Evolutionary conservation across 2,329 filamentous ascomycete genomes (phyloP).

Genomic region (Oidium heveae): DNA sequence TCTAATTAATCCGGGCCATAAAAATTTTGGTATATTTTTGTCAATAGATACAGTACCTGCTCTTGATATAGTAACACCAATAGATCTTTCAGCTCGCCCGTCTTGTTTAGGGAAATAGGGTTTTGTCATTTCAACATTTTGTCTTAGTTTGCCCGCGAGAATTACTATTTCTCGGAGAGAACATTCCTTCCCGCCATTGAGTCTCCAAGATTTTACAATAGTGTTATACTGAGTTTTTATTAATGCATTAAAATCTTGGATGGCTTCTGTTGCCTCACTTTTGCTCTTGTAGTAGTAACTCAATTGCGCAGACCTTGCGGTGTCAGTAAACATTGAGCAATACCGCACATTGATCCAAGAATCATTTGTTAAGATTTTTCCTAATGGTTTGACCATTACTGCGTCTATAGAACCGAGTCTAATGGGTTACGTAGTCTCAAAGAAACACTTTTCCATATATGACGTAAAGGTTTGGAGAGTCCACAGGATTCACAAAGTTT

Average conservation of each 20-base stretch:
- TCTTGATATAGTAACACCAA: not conserved
- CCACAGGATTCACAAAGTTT: not conserved
- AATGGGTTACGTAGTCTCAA: not conserved
- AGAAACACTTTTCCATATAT: not conserved
- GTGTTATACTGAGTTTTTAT: not conserved
- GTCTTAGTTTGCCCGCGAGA: not conserved
- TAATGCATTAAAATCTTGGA: not conserved
- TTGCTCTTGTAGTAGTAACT: not conserved
- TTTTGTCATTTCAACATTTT: not conserved
- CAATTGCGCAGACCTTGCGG: not conserved
- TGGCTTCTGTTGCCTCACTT: not conserved
- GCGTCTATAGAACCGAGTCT: not conserved
- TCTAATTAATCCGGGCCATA: not conserved
- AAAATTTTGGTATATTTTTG: not conserved
- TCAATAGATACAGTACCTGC: not conserved
- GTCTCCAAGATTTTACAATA: conserved; percentile 1
- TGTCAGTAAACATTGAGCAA: not conserved
- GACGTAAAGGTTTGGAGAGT: not conserved
- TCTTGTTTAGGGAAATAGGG: not conserved
- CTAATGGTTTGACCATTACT: not conserved
- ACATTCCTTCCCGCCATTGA: not conserved
- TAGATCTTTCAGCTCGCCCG: not conserved
- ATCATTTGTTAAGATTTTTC: not conserved
- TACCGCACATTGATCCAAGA: not conserved
- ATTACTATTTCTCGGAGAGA: not conserved